Evolutionary conservation across 805 yeast species (phyloP).

Genomic region (Scheffersomyces amazonensis): DNA sequence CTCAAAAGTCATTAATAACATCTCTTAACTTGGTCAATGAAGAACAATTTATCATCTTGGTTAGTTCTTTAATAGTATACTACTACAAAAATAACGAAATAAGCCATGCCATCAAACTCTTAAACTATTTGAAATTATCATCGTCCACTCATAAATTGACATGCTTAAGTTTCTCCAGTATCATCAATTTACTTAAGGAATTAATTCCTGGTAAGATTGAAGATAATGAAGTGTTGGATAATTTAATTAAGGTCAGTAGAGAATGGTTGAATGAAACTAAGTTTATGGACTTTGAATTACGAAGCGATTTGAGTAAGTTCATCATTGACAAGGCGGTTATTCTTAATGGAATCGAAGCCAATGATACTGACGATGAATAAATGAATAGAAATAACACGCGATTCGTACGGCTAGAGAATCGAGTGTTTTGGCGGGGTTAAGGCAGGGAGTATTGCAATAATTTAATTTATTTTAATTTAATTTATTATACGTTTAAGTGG

Average conservation of each 20-base stretch:
- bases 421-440: too few relatives aligned
- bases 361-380: constrained; percentile 6
- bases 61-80: constrained; percentile 21
- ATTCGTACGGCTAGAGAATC: too few relatives aligned
- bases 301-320: constrained; percentile 25
- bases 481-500: too few relatives aligned
- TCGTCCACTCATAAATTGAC: constrained; percentile 14
- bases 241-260: constrained; percentile 20
- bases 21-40: constrained; percentile 30
- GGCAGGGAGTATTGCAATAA: too few relatives aligned
- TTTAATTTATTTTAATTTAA: too few relatives aligned
- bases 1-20: constrained; percentile 21
- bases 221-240: constrained; percentile 23
- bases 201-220: constrained; percentile 16
- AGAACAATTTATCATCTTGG: constrained; percentile 32
- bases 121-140: constrained; percentile 19
- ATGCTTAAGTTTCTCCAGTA: constrained; percentile 30
- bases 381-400: too few relatives aligned
- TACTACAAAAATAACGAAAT: constrained; percentile 16
- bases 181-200: constrained; percentile 19
- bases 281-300: constrained; percentile 18
- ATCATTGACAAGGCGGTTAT: constrained; percentile 30
- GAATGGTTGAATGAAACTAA: constrained; percentile 28
- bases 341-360: constrained; percentile 23
- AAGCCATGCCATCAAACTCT: constrained; percentile 16